Conservation (phyloP, 768 basidiomycete genomes). For the Podaxis sp. region DNA sequence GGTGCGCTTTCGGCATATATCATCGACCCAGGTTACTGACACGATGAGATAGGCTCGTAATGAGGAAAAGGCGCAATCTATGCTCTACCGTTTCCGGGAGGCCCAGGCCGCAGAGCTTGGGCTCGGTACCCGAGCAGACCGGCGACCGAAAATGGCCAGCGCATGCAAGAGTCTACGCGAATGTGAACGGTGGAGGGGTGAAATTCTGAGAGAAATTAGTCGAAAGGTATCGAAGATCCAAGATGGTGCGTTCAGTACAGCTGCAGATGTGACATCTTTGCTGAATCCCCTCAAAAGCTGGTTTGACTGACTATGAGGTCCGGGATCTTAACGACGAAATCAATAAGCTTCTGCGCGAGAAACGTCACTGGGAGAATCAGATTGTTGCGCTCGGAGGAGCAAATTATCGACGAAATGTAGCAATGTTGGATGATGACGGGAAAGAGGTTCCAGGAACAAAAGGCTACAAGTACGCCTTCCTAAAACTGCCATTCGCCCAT, state of each 20-base stretch:
- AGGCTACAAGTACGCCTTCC: constrained; percentile 81
- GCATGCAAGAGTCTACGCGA: constrained; percentile 88
- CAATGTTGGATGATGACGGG: constrained; percentile 93
- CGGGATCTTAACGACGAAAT: constrained; percentile 97
- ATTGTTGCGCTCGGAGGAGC: constrained; percentile 95
- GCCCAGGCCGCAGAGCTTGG: constrained; percentile 96
- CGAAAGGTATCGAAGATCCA: constrained; percentile 98
- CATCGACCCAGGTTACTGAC: neutral
- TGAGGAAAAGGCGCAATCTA: constrained; percentile 96
- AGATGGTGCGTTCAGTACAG: constrained; percentile 56
- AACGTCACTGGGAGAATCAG: constrained; percentile 97
- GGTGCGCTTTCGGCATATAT: neutral
- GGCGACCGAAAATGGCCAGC: constrained; percentile 89
- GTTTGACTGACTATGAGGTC: constrained; percentile 91
- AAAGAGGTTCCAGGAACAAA: constrained; percentile 95
- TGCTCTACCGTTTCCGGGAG: constrained; percentile 94
- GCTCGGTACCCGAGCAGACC: constrained; percentile 76
- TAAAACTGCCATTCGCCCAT: neutral
- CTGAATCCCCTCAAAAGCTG: constrained; percentile 46
- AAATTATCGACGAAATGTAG: constrained; percentile 90
- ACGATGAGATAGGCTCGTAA: constrained; percentile 71
- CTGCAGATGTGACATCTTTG: neutral
- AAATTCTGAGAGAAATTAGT: constrained; percentile 91
- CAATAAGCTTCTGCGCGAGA: constrained; percentile 92
- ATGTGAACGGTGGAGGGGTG: constrained; percentile 94